phyloP scores from a whole-genome alignment of 345 rosid species.

The Garcia nutans region DNA sequence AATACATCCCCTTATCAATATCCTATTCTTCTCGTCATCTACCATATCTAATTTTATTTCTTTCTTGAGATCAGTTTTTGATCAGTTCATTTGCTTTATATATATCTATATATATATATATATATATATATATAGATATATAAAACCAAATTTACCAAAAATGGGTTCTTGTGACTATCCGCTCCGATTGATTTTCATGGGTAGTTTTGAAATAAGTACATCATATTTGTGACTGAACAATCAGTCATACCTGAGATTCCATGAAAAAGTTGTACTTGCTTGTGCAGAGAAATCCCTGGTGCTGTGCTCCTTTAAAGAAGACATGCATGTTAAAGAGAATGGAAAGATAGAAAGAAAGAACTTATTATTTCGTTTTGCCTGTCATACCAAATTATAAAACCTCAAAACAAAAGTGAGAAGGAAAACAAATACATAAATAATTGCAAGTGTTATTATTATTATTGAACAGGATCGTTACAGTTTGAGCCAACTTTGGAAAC shows the following conservation, averaged over 20 bases:
- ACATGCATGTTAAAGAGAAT: not conserved
- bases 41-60: slow-evolving; percentile 8
- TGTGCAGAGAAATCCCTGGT: not conserved
- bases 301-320: slow-evolving; percentile 3
- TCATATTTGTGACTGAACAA: not conserved
- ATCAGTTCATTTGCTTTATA: not conserved
- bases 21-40: slow-evolving; percentile 15
- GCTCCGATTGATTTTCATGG: not conserved
- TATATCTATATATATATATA: no score
- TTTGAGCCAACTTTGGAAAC: not conserved
- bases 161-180: not conserved
- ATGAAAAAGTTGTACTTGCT: slow-evolving; percentile 8
- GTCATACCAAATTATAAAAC: not conserved
- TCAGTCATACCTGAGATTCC: not conserved
- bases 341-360: not conserved
- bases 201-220: not conserved
- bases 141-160: not conserved
- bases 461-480: not conserved
- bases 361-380: not conserved
- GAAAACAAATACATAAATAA: not conserved
- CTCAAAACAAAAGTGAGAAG: not conserved
- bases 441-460: not conserved
- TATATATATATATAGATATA: no score
- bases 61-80: not conserved
- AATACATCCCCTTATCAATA: slow-evolving; percentile 32